These are phyloP conservation scores for Trametes sp. DNA, from an alignment of 1,284 basidiomycete species.

Conservation along the genomic window DNA sequence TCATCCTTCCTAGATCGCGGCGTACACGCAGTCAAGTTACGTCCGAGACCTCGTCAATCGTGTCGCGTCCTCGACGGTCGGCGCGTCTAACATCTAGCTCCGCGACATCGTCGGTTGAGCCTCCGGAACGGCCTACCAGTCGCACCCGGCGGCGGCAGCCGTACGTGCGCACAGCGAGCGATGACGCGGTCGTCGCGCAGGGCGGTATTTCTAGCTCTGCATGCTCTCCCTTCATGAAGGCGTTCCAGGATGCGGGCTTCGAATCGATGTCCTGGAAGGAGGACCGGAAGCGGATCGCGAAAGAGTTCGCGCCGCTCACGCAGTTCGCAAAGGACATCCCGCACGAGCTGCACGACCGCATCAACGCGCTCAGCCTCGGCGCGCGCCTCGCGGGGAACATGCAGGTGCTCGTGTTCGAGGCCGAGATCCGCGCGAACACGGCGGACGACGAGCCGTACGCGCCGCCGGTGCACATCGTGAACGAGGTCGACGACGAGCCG, in stretches of 20 bases:
- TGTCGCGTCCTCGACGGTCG: conserved; percentile 25
- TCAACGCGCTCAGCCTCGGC: conserved; percentile 36
- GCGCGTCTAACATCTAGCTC: conserved; percentile 27
- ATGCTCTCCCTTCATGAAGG: conserved; percentile 8
- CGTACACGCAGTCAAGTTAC: conserved; percentile 14
- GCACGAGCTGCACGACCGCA: conserved; percentile 41
- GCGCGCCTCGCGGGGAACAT: conserved; percentile 35
- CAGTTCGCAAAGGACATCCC: conserved; percentile 42
- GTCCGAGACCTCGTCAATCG: conserved; percentile 14
- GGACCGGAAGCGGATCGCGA: conserved; percentile 29
- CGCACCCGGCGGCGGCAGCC: conserved; percentile 20
- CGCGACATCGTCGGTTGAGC: conserved; percentile 31
- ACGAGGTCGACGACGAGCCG: conserved; percentile 67
- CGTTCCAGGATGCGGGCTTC: conserved; percentile 26
- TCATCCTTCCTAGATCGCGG: conserved; percentile 4
- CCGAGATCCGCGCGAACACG: conserved; percentile 42
- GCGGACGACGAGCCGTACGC: conserved; percentile 67
- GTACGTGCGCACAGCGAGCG: conserved; percentile 20
- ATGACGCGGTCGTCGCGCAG: conserved; percentile 19
- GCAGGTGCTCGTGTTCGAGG: conserved; percentile 43
- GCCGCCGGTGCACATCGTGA: conserved; percentile 70
- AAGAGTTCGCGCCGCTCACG: conserved; percentile 33
- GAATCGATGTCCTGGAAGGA: conserved; percentile 34
- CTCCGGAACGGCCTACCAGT: conserved; percentile 17
- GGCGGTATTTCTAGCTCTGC: conserved; percentile 16